Evolutionary conservation across 2,329 filamentous ascomycete genomes (phyloP), one percentile per base, ranked within the genome.

Genomic region (Catunica adiposa): DNA sequence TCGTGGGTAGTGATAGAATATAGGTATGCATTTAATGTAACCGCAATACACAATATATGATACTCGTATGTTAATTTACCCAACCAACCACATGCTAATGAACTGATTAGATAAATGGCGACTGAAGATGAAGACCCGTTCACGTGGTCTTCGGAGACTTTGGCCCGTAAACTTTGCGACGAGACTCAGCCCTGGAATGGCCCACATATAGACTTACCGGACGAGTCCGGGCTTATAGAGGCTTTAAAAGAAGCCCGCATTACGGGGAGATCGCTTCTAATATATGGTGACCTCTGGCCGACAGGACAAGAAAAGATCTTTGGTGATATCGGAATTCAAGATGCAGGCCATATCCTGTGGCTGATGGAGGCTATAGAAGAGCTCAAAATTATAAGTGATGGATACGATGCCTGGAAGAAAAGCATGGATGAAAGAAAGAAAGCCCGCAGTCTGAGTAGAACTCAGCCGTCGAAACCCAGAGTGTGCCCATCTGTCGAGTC

Each of bases 81-180:
- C 29, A 34, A 11, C 29, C 11, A 34, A 34, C 11, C 29, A 34
- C 5, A 34, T 34, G 11, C 29, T 34, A 34, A 34, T 11, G 5
- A 34, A 5, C 29, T 5, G 5, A 11, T 5, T 11, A 34, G 29
- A 34, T 34, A 5, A 34, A 34, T 34, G 29, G 29, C 29, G 29
- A 5, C 29, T 11, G 29, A 34, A 34, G 11, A 20, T 29, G 48
- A 51, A n/a, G 86, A 94, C 67, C 87, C 88, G n/a, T 84, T 82
- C 66, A 63, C 75, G 55, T 94, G 88, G 88, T 75, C 76, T 37
- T 72, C 82, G 31, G 79, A 84, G 38, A 74, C 80, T 37, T 78
- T 94, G 9, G 75, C 84, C 8, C 65, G 72, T 15, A 80, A 83
- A 62, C 71, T 94, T 2, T 87, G 82, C 64, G 71, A 75, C 22